Base-by-base conservation (phyloP, 495 filamentous ascomycete species). In the Trichoderma asperelloides region DNA sequence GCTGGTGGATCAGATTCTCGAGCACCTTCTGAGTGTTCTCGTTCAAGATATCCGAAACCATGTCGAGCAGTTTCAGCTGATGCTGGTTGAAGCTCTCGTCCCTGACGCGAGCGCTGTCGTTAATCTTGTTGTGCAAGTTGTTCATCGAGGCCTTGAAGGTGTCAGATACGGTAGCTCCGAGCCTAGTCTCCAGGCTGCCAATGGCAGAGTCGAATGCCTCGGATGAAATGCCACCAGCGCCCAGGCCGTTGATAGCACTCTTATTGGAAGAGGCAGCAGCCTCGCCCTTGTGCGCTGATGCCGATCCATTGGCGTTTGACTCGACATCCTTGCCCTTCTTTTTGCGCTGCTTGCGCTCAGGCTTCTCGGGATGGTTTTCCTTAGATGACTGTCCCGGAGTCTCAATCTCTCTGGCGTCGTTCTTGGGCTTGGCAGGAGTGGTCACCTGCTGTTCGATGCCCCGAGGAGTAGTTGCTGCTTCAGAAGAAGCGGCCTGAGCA, bases 11-110 rank as follows among this genome's bases (percentile, higher is more conserved):
- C 66, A 96, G 88, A 33, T 84, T 85, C 30, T 85, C 78, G 40
- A 97, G 82, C 28, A 88, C 89, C 70, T 88, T 85, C 74, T 97
- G 92, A 37, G 96, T 91, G 69, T 97, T 98, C 60, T 95, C 89
- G 23, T 91, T 90, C 23, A 99, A 81, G 15, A 95, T 94, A 64
- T 85, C 87, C 1, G 92, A 95, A 11, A 99, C 91, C 55, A 96
- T 82, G 25, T 91, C 89, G 64, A 99, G 83, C 40, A 99, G 70
- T 15, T 77, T 69, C 12, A 76, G 77, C 68, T 82, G 79, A 66
- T 77, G 80, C 67, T 71, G 74, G 66, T 77, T 76, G 66, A 76
- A 80, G 12, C 70, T 74, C 18, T 79, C 73, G 43, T 77, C 75
- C 3, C 78, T 74, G 37, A 69, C 69, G 65, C 76, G 75, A 45